These are phyloP conservation scores for Hyphodiscus sp. DNA, from an alignment of 2,329 filamentous ascomycete genomes.

Conservation along the genomic window DNA sequence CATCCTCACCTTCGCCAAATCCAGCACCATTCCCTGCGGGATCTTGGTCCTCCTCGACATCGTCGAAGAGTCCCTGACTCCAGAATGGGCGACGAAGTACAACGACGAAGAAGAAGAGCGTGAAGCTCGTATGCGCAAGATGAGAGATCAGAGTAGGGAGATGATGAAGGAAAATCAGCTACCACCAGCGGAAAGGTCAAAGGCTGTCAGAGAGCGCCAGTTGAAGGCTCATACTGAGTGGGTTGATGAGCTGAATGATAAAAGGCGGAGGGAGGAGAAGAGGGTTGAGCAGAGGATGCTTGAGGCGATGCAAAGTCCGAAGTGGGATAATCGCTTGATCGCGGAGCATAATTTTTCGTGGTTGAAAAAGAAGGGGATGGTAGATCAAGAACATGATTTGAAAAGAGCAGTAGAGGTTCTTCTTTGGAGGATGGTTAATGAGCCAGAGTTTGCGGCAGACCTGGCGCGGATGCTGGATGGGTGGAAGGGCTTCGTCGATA, in stretches of 20 bases:
- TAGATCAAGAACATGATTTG: constrained; percentile 25
- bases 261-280: constrained; percentile 33
- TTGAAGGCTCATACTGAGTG: constrained; percentile 38
- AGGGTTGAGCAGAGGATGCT: constrained; percentile 39
- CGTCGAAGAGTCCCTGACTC: constrained; percentile 44
- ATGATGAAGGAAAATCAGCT: constrained; percentile 40
- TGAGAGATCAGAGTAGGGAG: constrained; percentile 36
- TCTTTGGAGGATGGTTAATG: constrained; percentile 46
- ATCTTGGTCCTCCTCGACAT: constrained; percentile 49
- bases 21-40: constrained; percentile 51
- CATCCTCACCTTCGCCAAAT: constrained; percentile 43
- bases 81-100: constrained; percentile 45
- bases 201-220: constrained; percentile 36
- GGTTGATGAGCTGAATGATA: constrained; percentile 42
- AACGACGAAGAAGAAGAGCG: constrained; percentile 31
- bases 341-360: constrained; percentile 40
- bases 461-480: constrained; percentile 41
- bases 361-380: constrained; percentile 32
- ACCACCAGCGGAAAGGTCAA: constrained; percentile 35
- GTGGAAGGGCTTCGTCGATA: constrained; percentile 50
- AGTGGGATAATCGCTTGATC: constrained; percentile 43
- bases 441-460: constrained; percentile 36
- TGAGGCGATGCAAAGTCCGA: constrained; percentile 47
- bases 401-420: constrained; percentile 40
- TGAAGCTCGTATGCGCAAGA: constrained; percentile 33